Percentiles rank a stretch among this genome's conserved stretches.
These are phyloP conservation scores for Torulaspora maleeae DNA, from an alignment of 805 yeast species.

Conservation along the genomic window DNA sequence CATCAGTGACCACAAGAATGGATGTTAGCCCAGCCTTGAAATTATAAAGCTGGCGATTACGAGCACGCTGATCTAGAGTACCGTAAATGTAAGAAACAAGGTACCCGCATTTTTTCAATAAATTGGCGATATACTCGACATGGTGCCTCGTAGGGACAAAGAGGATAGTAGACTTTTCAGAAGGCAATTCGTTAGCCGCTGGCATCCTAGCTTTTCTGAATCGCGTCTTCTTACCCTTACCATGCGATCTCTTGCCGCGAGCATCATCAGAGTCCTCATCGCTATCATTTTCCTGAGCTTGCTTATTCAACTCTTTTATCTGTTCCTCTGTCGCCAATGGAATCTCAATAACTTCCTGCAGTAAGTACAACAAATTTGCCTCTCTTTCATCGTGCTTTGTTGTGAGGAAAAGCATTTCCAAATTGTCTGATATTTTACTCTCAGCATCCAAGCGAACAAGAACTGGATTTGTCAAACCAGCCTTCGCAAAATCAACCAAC, in stretches of 20 bases:
- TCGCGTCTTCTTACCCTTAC: slow-evolving; percentile 37
- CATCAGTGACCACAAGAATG: slow-evolving; percentile 94
- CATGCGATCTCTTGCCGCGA: slow-evolving; percentile 22
- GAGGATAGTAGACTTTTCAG: slow-evolving; percentile 80
- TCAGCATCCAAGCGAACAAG: slow-evolving; percentile 92
- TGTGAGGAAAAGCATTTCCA: slow-evolving; percentile 84
- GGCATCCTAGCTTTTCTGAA: slow-evolving; percentile 58
- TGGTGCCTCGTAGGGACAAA: slow-evolving; percentile 98
- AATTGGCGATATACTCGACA: slow-evolving; percentile 78
- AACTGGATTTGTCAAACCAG: slow-evolving; percentile 89
- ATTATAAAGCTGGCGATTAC: slow-evolving; percentile 80
- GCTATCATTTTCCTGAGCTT: slow-evolving; percentile 47
- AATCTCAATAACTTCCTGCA: slow-evolving; percentile 79
- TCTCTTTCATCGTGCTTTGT: slow-evolving; percentile 84
- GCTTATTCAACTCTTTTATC: slow-evolving; percentile 46
- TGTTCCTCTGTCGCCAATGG: slow-evolving; percentile 76
- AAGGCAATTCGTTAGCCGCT: slow-evolving; percentile 78
- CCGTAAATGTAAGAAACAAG: slow-evolving; percentile 90
- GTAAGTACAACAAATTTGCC: slow-evolving; percentile 69
- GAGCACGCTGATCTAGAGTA: slow-evolving; percentile 89
- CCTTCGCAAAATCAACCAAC: slow-evolving; percentile 94
- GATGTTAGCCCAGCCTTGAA: slow-evolving; percentile 82
- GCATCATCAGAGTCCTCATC: slow-evolving; percentile 45
- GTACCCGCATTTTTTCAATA: slow-evolving; percentile 75
- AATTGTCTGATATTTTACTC: slow-evolving; percentile 78